phyloP scores from a whole-genome alignment of 768 basidiomycete species.

The Tylopilus plumbeoviolaceoides region DNA sequence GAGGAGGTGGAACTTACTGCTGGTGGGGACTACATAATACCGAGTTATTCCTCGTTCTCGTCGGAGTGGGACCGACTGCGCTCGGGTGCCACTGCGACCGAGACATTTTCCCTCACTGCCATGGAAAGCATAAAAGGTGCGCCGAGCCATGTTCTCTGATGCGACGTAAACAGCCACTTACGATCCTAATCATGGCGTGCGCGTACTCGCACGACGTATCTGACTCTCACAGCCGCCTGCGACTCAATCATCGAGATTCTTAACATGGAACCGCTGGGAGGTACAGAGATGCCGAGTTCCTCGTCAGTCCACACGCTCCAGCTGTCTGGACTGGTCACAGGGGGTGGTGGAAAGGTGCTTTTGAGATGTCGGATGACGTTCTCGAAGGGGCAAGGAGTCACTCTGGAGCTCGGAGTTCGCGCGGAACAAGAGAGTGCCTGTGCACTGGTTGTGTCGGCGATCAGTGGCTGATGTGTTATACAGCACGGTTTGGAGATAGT shows the following conservation, averaged over 20 bases:
- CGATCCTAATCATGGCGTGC: constrained; percentile 14
- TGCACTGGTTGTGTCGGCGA: constrained; percentile 84
- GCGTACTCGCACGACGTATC: constrained; percentile 10
- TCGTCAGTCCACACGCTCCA: constrained; percentile 92
- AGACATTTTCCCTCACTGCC: constrained; percentile 89
- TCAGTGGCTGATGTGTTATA: constrained; percentile 53
- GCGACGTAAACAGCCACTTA: constrained; percentile 12
- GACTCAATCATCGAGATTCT: constrained; percentile 94
- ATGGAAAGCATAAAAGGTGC: constrained; percentile 93
- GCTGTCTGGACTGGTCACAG: constrained; percentile 83
- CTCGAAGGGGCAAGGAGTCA: constrained; percentile 85
- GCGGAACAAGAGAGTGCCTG: constrained; percentile 89
- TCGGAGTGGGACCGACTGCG: constrained; percentile 94
- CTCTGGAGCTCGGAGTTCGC: constrained; percentile 85
- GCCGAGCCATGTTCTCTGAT: constrained; percentile 25
- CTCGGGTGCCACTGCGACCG: constrained; percentile 72
- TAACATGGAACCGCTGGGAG: constrained; percentile 95
- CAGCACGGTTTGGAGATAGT: constrained; percentile 1
- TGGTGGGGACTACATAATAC: constrained; percentile 90
- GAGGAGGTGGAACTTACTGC: constrained; percentile 95
- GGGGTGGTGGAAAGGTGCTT: constrained; percentile 95
- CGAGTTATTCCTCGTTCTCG: constrained; percentile 89
- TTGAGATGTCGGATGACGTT: constrained; percentile 95
- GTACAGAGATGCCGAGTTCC: constrained; percentile 77
- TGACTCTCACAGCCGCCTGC: constrained; percentile 69